Evolutionary conservation across 2,329 filamentous ascomycete genomes (phyloP).

Genomic region (Delphinella strobiligena): DNA sequence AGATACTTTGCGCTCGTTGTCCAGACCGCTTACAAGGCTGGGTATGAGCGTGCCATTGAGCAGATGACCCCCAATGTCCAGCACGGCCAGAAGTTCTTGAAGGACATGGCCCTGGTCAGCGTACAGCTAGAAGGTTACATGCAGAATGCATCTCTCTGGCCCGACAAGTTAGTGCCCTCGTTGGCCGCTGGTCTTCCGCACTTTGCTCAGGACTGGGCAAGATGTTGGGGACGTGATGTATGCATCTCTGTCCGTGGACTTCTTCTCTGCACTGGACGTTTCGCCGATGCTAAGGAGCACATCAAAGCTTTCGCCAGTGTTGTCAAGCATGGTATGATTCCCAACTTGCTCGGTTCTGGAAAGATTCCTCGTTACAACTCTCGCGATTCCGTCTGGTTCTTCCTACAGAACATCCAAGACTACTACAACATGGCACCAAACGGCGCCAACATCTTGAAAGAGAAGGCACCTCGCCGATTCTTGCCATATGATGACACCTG

Average conservation of each 20-base stretch:
- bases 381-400: constrained; percentile 95
- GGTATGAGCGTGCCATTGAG: constrained; percentile 63
- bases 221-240: constrained; percentile 94
- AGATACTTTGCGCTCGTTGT: constrained; percentile 87
- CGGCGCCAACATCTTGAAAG: constrained; percentile 60
- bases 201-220: constrained; percentile 85
- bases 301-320: constrained; percentile 92
- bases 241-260: constrained; percentile 91
- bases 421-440: constrained; percentile 73
- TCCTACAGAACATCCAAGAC: constrained; percentile 89
- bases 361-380: constrained; percentile 87
- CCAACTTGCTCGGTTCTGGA: constrained; percentile 80
- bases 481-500: constrained; percentile 92
- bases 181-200: constrained; percentile 88
- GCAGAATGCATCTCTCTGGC: constrained; percentile 83
- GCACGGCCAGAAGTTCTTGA: constrained; percentile 76
- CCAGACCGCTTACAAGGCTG: constrained; percentile 76
- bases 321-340: constrained; percentile 96
- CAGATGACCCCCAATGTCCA: constrained; percentile 68
- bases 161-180: constrained; percentile 69
- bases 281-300: constrained; percentile 80
- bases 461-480: constrained; percentile 73
- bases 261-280: constrained; percentile 82
- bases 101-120: constrained; percentile 81
- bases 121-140: constrained; percentile 82